Base-by-base conservation (phyloP, 371 early-diverging fungal genomes). In the Mucor saturninus region DNA sequence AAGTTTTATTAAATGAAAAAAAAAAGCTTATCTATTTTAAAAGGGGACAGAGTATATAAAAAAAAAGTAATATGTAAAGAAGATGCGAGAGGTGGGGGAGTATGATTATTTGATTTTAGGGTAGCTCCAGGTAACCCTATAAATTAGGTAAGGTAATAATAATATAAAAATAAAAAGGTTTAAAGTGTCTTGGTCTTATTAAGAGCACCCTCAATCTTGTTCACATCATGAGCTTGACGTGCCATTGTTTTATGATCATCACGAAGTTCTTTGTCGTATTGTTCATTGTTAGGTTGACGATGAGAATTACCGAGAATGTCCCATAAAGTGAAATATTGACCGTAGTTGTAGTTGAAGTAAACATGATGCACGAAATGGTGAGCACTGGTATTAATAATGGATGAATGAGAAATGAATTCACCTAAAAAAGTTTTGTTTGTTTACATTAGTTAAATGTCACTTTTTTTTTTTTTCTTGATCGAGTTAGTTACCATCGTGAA, bases 341-440 rank as follows among this genome's bases (percentile, higher is more conserved):
- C 97, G 67, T 94, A 98, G 83, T 98, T 98, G 85, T 94, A 97
- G 85, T 97, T 96, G 77, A 98, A 98, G 77, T 98, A 95, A 54
- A 95, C 77, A 66, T 98, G 98, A 67, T 98, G 98, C 38, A 98
- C 88, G 15, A 95, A 89, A 75, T 98, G 98, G 69, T 98, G 96
- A 13, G 97, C 97, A 14, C 95, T 91, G 10, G 93, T 90, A 69
- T 96, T 95, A 62, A 95, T 83, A 32, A 81, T 68, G 1, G 69
- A 61, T 9, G 83, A 83, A 43, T 72, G 80, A 32, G 83, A 80
- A 56, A 91, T 61, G 71, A 87, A 89, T 59, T 84, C 87, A 49
- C 89, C 86, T 76, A 77, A 26, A 73, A 21, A 21, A 21, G 21
- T 21, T 21, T 58, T 21, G 38, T 5, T 26, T 4, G 37, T 31